Base-by-base conservation (phyloP, 2,329 filamentous ascomycete genomes). In the Claviceps paspali region DNA sequence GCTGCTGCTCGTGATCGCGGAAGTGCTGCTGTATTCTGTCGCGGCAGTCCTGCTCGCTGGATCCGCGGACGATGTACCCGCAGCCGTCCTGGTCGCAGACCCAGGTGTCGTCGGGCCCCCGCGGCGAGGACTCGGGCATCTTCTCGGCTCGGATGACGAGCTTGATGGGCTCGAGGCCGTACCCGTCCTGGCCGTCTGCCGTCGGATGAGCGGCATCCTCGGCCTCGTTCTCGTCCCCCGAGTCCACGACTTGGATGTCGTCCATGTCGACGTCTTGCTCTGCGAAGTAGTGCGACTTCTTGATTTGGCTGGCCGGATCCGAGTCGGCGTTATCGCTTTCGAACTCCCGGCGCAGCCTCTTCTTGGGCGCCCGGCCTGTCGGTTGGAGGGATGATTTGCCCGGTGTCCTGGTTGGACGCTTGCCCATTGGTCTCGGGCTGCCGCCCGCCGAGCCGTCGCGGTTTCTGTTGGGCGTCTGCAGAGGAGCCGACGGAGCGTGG, bases 61-160 rank as follows among this genome's bases (percentile, higher is more conserved):
- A 73, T 2, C 66, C 67, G 42, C 76, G 76, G 9, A 83, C 73
- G 29, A 76, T 64, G 46, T 76, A 76, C 27, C 59, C 59, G 48
- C 80, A 85, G 18, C 68, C 75, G 9, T 74, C 70, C 42, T 79
- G 65, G 4, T 68, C 67, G 48, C 80, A 85, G 1, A 60, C 61
- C 79, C 79, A 85, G 0, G 73, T 74, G 37, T 77, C 70, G 41
- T 74, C 65, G 0, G 73, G 70, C 0, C 72, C 76, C 24, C 64
- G 61, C 0, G 72, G 64, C 3, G 52, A 55, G 6, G 60, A 57
- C 4, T 66, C 64, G 0, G 68, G 70, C 9, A 72, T 47, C 33
- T 55, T 63, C 38, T 73, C 67, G 5, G 67, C 60, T 19, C 61
- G 61, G 8, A 73, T 57, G 10, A 68, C 59, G 12, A 74, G 49